Evolutionary conservation across 2,329 filamentous ascomycete genomes (phyloP).

Genomic region (Phaeosphaeriaceae sp.): DNA sequence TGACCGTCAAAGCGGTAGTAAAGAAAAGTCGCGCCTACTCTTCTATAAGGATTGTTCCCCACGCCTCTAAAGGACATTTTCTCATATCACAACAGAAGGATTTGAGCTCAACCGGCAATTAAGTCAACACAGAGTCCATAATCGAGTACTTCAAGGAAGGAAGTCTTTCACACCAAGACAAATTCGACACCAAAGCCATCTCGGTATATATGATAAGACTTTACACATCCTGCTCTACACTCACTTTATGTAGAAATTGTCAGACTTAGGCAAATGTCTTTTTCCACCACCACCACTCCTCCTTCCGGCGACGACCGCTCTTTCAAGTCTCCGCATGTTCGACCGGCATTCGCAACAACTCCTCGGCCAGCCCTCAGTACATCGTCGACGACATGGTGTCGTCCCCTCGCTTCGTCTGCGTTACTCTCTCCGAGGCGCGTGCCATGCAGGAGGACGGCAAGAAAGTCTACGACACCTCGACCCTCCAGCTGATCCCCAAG

Average conservation of each 20-base stretch:
- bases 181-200: neutral
- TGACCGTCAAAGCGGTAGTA: neutral
- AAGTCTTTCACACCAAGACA: too few species aligned
- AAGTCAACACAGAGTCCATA: neutral
- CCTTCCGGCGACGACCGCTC: neutral
- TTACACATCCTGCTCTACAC: neutral
- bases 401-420: neutral
- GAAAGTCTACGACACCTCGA: neutral
- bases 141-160: neutral
- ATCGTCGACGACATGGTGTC: neutral
- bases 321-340: neutral
- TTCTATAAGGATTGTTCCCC: neutral
- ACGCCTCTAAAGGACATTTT: neutral
- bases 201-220: neutral
- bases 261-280: neutral
- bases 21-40: neutral
- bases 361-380: neutral
- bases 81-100: neutral
- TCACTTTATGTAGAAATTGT: neutral
- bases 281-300: neutral
- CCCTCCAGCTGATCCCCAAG: neutral
- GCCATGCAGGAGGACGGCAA: neutral
- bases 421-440: neutral
- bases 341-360: neutral
- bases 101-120: neutral